Base-by-base conservation (phyloP, 805 yeast species). In the Candida berthetii region DNA sequence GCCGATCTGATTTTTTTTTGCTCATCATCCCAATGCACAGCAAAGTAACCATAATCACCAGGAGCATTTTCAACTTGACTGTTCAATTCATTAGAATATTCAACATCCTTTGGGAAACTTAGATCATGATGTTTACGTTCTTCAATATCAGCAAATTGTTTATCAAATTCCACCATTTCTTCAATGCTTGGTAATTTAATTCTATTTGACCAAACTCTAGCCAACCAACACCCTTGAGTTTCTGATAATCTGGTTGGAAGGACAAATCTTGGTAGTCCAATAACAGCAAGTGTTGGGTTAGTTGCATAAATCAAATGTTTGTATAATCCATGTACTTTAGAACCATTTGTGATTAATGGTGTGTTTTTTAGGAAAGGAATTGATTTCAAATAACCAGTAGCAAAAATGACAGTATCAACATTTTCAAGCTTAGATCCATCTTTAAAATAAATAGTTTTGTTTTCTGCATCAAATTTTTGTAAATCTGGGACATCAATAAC, bases 371-470 rank as follows among this genome's bases (percentile, higher is more conserved):
- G 58, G 49, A 76, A 83, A 17, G 95, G 93, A 42, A 76, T 67
- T 31, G 77, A 72, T 52, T 79, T 79, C 36, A 77, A 64, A 58
- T 84, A 86, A 1, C 95, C 95, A 0, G 95, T 85, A 38, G 86
- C 84, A 56, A 80, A 83, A 9, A 85, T 64, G 9, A 86, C 64
- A 18, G 55, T 53, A 46, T 85, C 90, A 33, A 84, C 72, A 31
- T 66, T 66, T 1, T 50, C 49, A 3, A 80, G 43, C 10, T 50
- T 57, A 3, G 58, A 48, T 2, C 83, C 88, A 47, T 77, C 78
- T 4, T 49, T 65, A 43, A 81, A 74, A 11, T 58, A 52, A 2
- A 80, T 70, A 0, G 65, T 51, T 37, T 64, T 61, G 1, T 64
- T 58, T 1, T 55, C 62, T 4, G 66, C 48, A 34, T 71, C 66